Evolutionary conservation across 2,329 filamentous ascomycete genomes (phyloP).

Genomic region (Pseudopithomyces maydicus): DNA sequence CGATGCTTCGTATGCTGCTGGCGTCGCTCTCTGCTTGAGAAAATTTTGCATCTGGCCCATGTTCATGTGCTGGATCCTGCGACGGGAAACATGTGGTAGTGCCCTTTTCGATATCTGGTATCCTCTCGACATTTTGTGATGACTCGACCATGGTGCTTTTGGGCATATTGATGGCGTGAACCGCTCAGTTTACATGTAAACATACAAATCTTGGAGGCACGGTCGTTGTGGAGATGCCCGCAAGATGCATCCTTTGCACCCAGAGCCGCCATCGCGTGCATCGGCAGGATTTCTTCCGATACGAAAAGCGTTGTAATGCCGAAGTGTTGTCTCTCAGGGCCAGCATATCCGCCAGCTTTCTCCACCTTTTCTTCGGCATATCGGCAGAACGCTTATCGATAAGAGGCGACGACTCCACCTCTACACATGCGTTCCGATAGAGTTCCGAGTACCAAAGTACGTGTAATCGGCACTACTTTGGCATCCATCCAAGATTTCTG

Average conservation of each 20-base stretch:
- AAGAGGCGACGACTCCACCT: neutral
- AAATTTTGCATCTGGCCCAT: neutral
- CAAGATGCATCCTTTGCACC: neutral
- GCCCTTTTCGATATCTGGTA: neutral
- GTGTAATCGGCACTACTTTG: neutral
- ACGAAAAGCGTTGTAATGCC: neutral
- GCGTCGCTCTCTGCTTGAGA: neutral
- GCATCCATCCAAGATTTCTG: neutral
- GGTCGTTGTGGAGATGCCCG: neutral
- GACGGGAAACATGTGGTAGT: too few relatives aligned
- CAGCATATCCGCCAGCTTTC: neutral
- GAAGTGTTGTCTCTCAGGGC: neutral
- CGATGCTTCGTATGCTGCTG: slow-evolving; percentile 14
- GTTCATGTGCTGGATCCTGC: neutral
- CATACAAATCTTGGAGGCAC: neutral
- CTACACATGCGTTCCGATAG: neutral
- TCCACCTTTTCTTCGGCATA: neutral
- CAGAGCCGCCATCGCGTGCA: neutral
- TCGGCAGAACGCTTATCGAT: neutral
- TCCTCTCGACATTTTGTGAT: neutral
- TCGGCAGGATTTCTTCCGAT: slow-evolving; percentile 5
- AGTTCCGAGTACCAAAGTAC: neutral
- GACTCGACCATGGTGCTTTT: neutral
- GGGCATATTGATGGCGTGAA: neutral
- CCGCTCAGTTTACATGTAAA: neutral